A percentile compares a stretch with the other conserved stretches of the same genome.
Evolutionary conservation across 495 filamentous ascomycete species (phyloP).

Genomic region (Hyaloscypha finlandica): DNA sequence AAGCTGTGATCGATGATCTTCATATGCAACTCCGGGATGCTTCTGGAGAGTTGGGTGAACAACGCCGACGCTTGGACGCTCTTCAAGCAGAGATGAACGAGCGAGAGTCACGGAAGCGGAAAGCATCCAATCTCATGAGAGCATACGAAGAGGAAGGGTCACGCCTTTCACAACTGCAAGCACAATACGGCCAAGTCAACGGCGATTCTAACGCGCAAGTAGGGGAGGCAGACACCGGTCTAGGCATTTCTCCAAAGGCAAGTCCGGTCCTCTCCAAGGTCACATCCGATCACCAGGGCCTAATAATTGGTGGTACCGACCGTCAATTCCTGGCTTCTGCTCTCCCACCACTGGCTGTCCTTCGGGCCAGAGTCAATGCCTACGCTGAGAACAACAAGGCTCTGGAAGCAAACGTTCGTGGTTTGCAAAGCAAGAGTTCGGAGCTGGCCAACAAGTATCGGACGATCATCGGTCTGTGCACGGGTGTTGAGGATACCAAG

Average conservation of each 20-base stretch:
- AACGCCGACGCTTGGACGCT: constrained; percentile 67
- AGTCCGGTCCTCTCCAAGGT: constrained; percentile 27
- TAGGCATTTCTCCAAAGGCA: constrained; percentile 46
- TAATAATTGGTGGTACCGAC: constrained; percentile 28
- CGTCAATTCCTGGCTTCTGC: constrained; percentile 23
- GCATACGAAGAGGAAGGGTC: constrained; percentile 52
- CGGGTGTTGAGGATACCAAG: constrained; percentile 57
- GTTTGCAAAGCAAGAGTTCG: constrained; percentile 59
- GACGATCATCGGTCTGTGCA: constrained; percentile 69
- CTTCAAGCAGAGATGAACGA: constrained; percentile 62
- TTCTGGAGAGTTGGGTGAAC: constrained; percentile 74
- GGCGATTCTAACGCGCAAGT: constrained; percentile 44
- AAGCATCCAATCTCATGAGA: constrained; percentile 59
- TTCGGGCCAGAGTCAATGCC: constrained; percentile 41
- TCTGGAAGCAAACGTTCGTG: constrained; percentile 46
- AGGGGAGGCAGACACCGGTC: constrained; percentile 46
- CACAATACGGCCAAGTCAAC: constrained; percentile 36
- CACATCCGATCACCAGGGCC: constrained; percentile 23
- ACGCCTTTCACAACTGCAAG: constrained; percentile 38
- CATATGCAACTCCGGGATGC: constrained; percentile 76
- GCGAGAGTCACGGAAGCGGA: constrained; percentile 59
- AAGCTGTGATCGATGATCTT: constrained; percentile 75
- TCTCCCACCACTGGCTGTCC: constrained; percentile 24
- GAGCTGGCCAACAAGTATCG: constrained; percentile 72
- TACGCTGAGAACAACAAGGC: constrained; percentile 49